Percentiles rank a stretch among this genome's conserved stretches.
Conservation (phyloP, 768 basidiomycete species). For the Imleria badia region DNA sequence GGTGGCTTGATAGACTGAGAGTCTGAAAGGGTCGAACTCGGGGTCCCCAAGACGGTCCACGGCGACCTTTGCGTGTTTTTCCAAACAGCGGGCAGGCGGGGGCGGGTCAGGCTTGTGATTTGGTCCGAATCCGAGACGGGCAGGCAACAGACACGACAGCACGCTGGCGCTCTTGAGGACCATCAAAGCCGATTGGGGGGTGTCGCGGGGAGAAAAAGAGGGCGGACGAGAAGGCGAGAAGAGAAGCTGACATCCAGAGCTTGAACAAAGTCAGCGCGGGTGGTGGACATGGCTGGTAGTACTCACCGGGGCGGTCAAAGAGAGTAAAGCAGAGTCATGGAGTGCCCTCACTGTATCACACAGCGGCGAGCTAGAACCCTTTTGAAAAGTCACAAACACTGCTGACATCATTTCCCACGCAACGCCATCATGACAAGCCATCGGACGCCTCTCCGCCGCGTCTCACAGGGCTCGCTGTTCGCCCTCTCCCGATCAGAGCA, state of each 20-base stretch:
- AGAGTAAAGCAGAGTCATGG: background rate
- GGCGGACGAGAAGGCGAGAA: no score
- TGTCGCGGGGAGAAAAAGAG: conserved; percentile 1
- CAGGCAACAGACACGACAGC: conserved; percentile 38
- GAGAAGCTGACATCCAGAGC: conserved; percentile 12
- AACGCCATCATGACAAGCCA: conserved; percentile 34
- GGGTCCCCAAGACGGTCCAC: conserved; percentile 42
- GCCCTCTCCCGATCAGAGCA: conserved; percentile 72
- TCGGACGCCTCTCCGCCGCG: conserved; percentile 81
- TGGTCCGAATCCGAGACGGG: conserved; percentile 34
- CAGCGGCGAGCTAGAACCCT: conserved; percentile 10
- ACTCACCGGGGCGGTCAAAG: background rate
- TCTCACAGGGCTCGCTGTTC: conserved; percentile 90
- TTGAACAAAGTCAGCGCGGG: background rate
- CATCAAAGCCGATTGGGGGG: conserved; percentile 25
- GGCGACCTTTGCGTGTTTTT: conserved; percentile 39
- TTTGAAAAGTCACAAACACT: conserved; percentile 4
- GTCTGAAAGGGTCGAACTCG: conserved; percentile 32
- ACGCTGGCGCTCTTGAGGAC: conserved; percentile 34
- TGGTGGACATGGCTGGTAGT: no score
- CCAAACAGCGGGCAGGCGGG: background rate
- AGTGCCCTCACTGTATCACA: conserved; percentile 24
- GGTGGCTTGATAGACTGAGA: conserved; percentile 27
- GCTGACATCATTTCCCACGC: conserved; percentile 16
- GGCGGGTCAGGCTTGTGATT: conserved; percentile 13